Evolutionary conservation across 169 alveolate species (phyloP).

Genomic region (Theileria annulata): DNA sequence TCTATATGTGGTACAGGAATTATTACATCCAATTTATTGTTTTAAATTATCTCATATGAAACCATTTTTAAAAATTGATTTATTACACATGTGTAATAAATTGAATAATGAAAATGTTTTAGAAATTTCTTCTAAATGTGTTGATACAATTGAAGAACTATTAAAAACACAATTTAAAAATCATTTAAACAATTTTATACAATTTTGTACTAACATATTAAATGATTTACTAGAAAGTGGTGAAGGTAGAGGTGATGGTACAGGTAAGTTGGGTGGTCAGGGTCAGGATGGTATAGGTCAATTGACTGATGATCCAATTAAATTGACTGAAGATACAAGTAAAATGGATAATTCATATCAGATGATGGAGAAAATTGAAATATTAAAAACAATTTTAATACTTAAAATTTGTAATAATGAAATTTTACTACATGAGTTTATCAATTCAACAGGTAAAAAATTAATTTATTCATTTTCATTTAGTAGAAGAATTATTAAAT

Average conservation of each 20-base stretch:
- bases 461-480: not conserved
- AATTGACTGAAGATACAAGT: too few species aligned
- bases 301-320: too few species aligned
- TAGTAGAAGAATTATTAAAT: not conserved
- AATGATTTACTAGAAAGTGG: too few species aligned
- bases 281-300: too few species aligned
- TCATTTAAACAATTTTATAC: not conserved
- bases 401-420: not conserved
- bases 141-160: not conserved
- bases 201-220: too few species aligned
- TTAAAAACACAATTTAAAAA: not conserved
- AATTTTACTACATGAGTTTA: not conserved
- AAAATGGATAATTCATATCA: not conserved
- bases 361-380: not conserved
- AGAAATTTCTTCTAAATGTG: not conserved
- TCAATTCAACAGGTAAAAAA: not conserved
- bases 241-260: too few species aligned
- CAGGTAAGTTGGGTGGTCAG: not conserved
- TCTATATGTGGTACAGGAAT: not conserved
- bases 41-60: not conserved
- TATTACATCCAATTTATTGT: constrained; percentile 26
- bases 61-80: not conserved
- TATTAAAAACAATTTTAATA: not conserved
- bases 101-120: not conserved
- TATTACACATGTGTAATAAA: constrained; percentile 1